Evolutionary conservation across 2,329 filamentous ascomycete species (phyloP), one percentile per base, ranked within the genome.

Genomic region (Bipolaris oryzae): DNA sequence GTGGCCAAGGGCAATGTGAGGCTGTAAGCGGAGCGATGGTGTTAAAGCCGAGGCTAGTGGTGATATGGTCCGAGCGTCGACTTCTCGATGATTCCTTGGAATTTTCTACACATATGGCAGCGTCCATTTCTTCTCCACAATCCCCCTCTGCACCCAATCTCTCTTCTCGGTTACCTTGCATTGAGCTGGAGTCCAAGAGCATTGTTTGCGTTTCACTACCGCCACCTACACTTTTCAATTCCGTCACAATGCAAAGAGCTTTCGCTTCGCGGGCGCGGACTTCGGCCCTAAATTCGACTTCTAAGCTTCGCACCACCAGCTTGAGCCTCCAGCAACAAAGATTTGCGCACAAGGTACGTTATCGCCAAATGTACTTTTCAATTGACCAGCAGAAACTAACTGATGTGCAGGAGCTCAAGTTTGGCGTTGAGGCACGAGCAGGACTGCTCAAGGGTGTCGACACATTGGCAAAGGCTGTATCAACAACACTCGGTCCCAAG

Each of bases 401-500:
- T 59, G 47, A 50, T 31, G 13, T 43, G 41, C 28, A 97, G 92
- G 95, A 99, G 79, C 87, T 99, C 77, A 98, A 96, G 84, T 99
- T 99, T 69, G 95, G 95, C 74, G 94, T 98, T 64, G 95, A 99
- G 78, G 95, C 84, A 71, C 89, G 95, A 77, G 92, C 93, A 73
- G 79, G 92, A 69, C 88, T 99, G 63, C 86, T 99, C 67, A 88
- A 89, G 75, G 95, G 95, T 86, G 93, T 98, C 66, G 95, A 99
- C 79, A 98, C 95, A 69, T 88, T 99, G 64, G 93, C 95, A 73
- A 96, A 89, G 83, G 95, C 95, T 64, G 95, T 99, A 64, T 90
- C 94, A 64, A 96, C 94, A 62, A 99, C 95, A 65, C 87, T 99
- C 61, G 95, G 95, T 68, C 95, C 95, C 73, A 99, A 99, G 86